Evolutionary conservation across 2,329 filamentous ascomycete genomes (phyloP).

Genomic region (Aspergillus fumigatus): DNA sequence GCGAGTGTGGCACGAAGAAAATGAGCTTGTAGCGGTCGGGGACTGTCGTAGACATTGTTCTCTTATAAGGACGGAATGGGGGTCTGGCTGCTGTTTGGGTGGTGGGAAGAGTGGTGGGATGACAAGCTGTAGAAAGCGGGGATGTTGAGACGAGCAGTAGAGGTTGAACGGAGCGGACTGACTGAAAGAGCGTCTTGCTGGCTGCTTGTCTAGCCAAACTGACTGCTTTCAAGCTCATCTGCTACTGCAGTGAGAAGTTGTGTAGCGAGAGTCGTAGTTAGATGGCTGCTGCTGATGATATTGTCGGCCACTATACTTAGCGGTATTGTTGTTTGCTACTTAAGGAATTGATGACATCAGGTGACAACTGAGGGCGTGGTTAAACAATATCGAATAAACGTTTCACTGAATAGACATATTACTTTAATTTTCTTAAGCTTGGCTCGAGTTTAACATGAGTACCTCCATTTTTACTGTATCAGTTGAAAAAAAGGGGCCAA

Average conservation of each 20-base stretch:
- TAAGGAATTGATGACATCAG: neutral
- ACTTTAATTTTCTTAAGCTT: neutral
- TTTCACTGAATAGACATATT: neutral
- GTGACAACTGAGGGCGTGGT: neutral
- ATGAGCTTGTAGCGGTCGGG: constrained; percentile 39
- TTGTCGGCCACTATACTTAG: neutral
- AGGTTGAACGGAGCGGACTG: neutral
- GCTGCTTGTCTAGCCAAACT: neutral
- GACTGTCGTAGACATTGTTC: constrained; percentile 21
- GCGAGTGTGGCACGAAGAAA: constrained; percentile 40
- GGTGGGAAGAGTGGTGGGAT: neutral
- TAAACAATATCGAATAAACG: neutral
- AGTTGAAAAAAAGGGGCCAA: neutral
- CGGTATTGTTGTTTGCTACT: neutral
- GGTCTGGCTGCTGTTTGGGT: neutral
- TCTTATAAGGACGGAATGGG: neutral
- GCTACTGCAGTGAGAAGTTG: neutral
- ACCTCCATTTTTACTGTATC: neutral
- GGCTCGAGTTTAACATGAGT: neutral
- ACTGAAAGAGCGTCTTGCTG: neutral
- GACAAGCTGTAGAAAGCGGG: neutral
- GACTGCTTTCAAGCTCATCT: neutral
- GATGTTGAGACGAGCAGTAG: neutral
- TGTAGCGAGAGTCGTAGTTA: neutral
- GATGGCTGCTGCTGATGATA: neutral